Conservation (phyloP, 2,329 filamentous ascomycete genomes). For the Emergomyces africanus region DNA sequence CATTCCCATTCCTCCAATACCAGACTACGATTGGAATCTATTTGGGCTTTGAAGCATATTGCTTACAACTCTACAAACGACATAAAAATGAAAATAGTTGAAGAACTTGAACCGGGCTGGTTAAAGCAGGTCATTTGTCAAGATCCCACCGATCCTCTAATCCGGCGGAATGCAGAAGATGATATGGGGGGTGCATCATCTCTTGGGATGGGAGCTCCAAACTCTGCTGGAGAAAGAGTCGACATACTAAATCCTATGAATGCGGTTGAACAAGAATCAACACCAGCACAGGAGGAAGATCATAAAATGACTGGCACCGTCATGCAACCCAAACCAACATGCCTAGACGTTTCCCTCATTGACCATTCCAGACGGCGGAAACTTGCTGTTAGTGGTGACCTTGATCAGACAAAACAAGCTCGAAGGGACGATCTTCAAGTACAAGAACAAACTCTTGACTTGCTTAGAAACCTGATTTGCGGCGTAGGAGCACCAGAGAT, state of each 20-base stretch:
- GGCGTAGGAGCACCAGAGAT: constrained; percentile 51
- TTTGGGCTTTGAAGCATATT: constrained; percentile 92
- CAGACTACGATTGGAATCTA: constrained; percentile 66
- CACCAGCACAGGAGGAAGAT: constrained; percentile 16
- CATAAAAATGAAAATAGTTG: constrained; percentile 63
- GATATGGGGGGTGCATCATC: constrained; percentile 19
- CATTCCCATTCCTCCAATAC: constrained; percentile 72
- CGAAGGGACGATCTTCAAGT: constrained; percentile 69
- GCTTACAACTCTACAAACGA: constrained; percentile 59
- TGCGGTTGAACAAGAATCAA: constrained; percentile 1
- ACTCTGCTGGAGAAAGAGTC: constrained; percentile 48
- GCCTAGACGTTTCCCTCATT: constrained; percentile 24
- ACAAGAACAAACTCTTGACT: constrained; percentile 81
- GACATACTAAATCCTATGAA: constrained; percentile 44
- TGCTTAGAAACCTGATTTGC: constrained; percentile 80
- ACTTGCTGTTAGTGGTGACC: constrained; percentile 48
- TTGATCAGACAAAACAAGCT: constrained; percentile 53
- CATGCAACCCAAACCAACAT: constrained; percentile 28
- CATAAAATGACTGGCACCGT: constrained; percentile 24
- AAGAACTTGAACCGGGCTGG: constrained; percentile 67
- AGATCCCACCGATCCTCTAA: constrained; percentile 28
- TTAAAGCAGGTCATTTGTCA: constrained; percentile 63
- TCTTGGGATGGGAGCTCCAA: constrained; percentile 42
- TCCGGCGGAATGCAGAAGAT: constrained; percentile 20
- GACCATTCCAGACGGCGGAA: constrained; percentile 29